Conservation (phyloP, 441 rosid genomes). For the Cnidoscolus chayamansa region DNA sequence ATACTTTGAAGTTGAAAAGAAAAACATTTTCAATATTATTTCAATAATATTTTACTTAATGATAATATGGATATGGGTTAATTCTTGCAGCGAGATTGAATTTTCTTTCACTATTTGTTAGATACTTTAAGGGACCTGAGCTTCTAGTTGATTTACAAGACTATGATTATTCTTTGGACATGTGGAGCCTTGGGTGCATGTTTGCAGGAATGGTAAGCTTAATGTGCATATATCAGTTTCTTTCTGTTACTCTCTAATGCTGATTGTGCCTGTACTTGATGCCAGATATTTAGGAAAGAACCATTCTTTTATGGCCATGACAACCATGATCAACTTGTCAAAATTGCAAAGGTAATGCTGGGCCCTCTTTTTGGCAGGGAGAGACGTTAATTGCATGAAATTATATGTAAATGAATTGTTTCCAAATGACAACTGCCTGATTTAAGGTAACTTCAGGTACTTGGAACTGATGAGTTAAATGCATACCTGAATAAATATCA, state of each 20-base stretch:
- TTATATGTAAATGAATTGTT: background rate
- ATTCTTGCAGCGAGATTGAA: conserved; percentile 14
- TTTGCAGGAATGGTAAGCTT: conserved; percentile 94
- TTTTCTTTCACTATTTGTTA: conserved; percentile 30
- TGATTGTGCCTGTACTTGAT: conserved; percentile 18
- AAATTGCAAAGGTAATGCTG: conserved; percentile 78
- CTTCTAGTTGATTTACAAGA: conserved; percentile 92
- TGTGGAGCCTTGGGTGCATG: conserved; percentile 99
- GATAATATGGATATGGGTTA: conserved; percentile 12
- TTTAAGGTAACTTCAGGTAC: conserved; percentile 49
- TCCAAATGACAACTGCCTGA: conserved; percentile 10
- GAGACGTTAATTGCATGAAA: background rate
- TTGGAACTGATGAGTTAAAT: conserved; percentile 91
- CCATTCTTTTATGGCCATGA: conserved; percentile 97
- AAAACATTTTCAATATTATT: background rate
- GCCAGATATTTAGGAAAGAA: conserved; percentile 85
- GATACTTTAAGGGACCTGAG: conserved; percentile 95
- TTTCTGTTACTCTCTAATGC: background rate
- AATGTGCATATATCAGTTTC: background rate
- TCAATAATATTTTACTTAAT: background rate
- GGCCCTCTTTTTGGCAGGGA: background rate
- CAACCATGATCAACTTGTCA: conserved; percentile 95
- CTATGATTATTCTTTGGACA: conserved; percentile 90
- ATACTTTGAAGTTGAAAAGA: background rate
- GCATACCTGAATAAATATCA: conserved; percentile 81